These are phyloP conservation scores for Aspergillus asperescens DNA, from an alignment of 495 filamentous ascomycete species.

Conservation along the genomic window DNA sequence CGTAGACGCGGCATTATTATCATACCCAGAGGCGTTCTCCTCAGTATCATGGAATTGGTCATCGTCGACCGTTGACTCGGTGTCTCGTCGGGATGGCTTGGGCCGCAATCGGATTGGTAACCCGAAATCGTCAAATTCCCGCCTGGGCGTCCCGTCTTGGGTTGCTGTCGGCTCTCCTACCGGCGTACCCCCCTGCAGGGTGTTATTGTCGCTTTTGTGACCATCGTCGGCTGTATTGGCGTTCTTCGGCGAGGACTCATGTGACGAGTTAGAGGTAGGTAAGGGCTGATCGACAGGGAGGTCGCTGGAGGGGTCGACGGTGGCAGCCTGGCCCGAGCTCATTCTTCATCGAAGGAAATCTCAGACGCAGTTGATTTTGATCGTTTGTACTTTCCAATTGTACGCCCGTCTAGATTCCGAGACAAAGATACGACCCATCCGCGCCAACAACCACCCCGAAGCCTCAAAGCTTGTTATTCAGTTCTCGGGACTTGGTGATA, in stretches of 20 bases:
- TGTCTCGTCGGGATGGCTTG: constrained; percentile 14
- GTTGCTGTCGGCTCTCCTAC: constrained; percentile 8
- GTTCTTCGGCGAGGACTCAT: neutral
- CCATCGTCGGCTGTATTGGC: constrained; percentile 5
- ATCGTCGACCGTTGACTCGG: constrained; percentile 17
- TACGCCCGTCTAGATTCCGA: constrained; percentile 15
- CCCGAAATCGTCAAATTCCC: constrained; percentile 43
- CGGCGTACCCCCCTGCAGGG: neutral
- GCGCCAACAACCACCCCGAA: constrained; percentile 10
- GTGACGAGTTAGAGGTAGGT: constrained; percentile 6
- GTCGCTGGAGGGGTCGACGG: constrained; percentile 23
- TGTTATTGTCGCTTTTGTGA: constrained; percentile 20
- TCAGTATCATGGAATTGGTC: constrained; percentile 23
- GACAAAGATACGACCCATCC: constrained; percentile 18
- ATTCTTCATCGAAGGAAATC: constrained; percentile 23
- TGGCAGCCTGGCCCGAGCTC: constrained; percentile 19
- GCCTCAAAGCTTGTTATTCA: neutral
- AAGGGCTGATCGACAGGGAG: constrained; percentile 17
- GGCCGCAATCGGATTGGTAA: constrained; percentile 37
- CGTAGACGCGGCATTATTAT: neutral
- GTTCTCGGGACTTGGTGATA: neutral
- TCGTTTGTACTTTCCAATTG: constrained; percentile 10
- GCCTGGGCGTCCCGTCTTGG: neutral
- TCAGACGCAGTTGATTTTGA: neutral
- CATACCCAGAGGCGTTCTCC: constrained; percentile 6